Conservation (phyloP, 2,329 filamentous ascomycete genomes). For the Zelopaecilomyces penicillatus region DNA sequence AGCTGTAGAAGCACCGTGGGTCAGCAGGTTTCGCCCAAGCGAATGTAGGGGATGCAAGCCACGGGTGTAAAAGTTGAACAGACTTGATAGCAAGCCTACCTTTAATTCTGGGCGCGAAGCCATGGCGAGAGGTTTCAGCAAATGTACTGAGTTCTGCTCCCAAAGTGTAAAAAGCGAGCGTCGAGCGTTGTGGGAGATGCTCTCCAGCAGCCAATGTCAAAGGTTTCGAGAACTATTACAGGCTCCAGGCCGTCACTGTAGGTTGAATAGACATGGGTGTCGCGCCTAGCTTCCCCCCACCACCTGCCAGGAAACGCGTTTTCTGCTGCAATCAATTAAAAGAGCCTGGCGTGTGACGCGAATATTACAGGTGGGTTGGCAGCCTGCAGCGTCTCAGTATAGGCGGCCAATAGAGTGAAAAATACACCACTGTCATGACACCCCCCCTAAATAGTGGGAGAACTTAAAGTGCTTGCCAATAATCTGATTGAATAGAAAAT, state of each 20-base stretch:
- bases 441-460: too few species aligned
- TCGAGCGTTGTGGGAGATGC: slow-evolving; percentile 1
- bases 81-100: slow-evolving; percentile 29
- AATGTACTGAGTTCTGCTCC: slow-evolving; percentile 4
- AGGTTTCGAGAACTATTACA: not conserved
- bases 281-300: slow-evolving; percentile 9
- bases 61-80: too few species aligned
- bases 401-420: too few species aligned
- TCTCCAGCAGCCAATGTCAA: slow-evolving; percentile 8
- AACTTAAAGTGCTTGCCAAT: too few species aligned
- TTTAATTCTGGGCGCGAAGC: slow-evolving; percentile 65
- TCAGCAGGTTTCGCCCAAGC: not conserved
- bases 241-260: too few species aligned
- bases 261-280: too few species aligned
- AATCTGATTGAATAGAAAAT: too few species aligned
- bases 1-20: slow-evolving; percentile 44
- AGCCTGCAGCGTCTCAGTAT: too few species aligned
- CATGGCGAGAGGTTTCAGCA: slow-evolving; percentile 37
- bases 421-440: too few species aligned
- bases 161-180: slow-evolving; percentile 1
- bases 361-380: too few species aligned
- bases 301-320: slow-evolving; percentile 19
- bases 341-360: not conserved
- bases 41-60: too few species aligned
- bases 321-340: slow-evolving; percentile 19